Conservation (phyloP, 257 asterid species). For the Phtheirospermum japonicum region DNA sequence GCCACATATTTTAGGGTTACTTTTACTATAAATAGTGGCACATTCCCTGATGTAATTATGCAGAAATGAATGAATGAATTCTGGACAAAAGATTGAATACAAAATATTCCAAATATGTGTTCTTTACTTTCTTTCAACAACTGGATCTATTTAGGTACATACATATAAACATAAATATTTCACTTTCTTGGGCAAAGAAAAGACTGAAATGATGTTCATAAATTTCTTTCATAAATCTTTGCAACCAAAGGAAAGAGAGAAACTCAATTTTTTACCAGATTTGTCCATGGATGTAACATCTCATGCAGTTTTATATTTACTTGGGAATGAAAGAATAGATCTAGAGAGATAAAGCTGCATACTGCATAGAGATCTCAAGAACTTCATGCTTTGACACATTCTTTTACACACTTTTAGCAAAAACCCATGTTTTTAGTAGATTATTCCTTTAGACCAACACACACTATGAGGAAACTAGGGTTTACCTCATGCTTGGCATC, state of each 20-base stretch:
- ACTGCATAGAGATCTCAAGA: constrained; percentile 36
- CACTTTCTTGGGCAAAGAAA: constrained; percentile 36
- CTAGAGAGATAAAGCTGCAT: constrained; percentile 41
- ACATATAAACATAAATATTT: constrained; percentile 24
- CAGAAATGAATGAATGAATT: too few species aligned
- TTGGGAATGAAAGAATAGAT: constrained; percentile 35
- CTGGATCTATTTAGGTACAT: constrained; percentile 34
- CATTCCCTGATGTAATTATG: too few species aligned
- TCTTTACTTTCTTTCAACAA: too few species aligned
- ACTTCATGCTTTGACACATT: constrained; percentile 25
- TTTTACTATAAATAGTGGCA: too few species aligned
- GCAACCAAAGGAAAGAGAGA: constrained; percentile 62
- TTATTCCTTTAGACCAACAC: constrained; percentile 5
- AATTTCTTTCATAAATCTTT: constrained; percentile 39
- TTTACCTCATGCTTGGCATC: constrained; percentile 96
- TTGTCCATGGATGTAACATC: constrained; percentile 51
- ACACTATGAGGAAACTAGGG: background rate
- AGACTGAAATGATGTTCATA: constrained; percentile 35
- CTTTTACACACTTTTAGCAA: constrained; percentile 31
- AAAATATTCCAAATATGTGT: too few species aligned
- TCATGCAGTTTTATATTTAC: constrained; percentile 28
- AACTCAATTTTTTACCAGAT: constrained; percentile 45
- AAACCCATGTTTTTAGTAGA: constrained; percentile 26
- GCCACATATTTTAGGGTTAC: too few species aligned
- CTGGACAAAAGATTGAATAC: too few species aligned